Evolutionary conservation across 768 basidiomycete species (phyloP), one percentile per base, ranked within the genome.

Genomic region (Lepiota venenata): DNA sequence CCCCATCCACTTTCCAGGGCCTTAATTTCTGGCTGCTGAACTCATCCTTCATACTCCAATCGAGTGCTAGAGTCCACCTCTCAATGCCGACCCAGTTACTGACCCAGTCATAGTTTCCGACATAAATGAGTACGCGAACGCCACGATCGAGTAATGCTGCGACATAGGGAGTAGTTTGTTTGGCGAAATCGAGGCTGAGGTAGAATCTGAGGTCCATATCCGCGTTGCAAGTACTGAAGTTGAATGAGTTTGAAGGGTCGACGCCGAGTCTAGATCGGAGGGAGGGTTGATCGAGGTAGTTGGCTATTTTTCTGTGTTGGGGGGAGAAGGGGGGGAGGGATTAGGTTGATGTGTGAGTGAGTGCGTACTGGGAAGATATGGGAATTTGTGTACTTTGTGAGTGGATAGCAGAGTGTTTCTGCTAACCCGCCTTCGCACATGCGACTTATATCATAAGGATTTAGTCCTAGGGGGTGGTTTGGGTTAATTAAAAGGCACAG

Each of bases 71-170:
- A 7, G 83, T 81, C 88, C 89, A 92, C 25, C 76, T 71, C 61
- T 85, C 79, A 64, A 91, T 91, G 6, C 84, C 86, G 22, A 88
- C 69, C 76, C 82, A 85, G 65, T 89, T 88, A 66, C 87, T 88
- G 48, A 83, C 82, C 82, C 82, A 88, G 60, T 88, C 87, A 52
- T 85, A 83, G 32, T 74, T 75, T 8, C 87, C 87, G 1, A 82
- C 84, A 59, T 88, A 90, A 50, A 85, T 80, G 35, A 93, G 75
- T 15, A 85, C 80, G 2, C 79, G 76, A 16, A 93, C 71, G 0
- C 83, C 84, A 18, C 86, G 81, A 56, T 92, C 89, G 14, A 93
- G 79, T 38, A 92, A 77, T 0, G 76, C 79, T 2, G 80, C 76
- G 58, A 88, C 75, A 66, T 88, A 82, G 66, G 81, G 65, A 61